Evolutionary conservation across 192 early-diverging fungal species (phyloP).

Genomic region (Funneliformis mosseae): DNA sequence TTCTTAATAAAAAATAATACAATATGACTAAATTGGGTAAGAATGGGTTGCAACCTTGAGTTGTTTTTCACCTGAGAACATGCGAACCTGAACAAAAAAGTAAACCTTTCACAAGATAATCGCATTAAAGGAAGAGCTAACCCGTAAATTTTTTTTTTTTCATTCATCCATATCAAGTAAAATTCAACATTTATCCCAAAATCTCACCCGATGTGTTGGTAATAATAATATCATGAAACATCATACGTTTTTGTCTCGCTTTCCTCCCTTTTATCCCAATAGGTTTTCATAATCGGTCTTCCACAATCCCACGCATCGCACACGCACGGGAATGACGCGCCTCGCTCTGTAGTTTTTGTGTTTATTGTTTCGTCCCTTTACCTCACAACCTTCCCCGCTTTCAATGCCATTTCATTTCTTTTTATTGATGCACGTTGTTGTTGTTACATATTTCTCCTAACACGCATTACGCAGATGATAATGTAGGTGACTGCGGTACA

Average conservation of each 20-base stretch:
- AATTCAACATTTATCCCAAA: neutral
- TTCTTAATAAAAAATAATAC: neutral
- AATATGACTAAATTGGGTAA: conserved; percentile 22
- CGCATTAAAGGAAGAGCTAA: neutral
- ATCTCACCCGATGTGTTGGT: neutral
- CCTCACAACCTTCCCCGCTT: neutral
- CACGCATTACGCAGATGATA: neutral
- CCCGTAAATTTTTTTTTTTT: neutral
- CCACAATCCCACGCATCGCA: no score
- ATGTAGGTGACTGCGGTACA: neutral
- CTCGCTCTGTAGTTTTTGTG: no score
- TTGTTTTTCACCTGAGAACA: conserved; percentile 22
- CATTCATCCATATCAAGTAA: no score
- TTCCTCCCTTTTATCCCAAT: no score
- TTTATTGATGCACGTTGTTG: neutral
- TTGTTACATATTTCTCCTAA: neutral
- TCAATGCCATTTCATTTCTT: neutral
- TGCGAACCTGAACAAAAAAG: conserved; percentile 10
- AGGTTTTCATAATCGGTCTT: no score
- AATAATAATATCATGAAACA: neutral
- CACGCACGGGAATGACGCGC: no score
- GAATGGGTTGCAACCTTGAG: neutral
- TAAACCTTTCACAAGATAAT: conserved; percentile 12
- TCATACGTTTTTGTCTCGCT: neutral
- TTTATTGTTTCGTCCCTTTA: no score